phyloP scores from a whole-genome alignment of 225 moss, liverwort and hornwort genomes.

The Pseudoscleropodium purum region DNA sequence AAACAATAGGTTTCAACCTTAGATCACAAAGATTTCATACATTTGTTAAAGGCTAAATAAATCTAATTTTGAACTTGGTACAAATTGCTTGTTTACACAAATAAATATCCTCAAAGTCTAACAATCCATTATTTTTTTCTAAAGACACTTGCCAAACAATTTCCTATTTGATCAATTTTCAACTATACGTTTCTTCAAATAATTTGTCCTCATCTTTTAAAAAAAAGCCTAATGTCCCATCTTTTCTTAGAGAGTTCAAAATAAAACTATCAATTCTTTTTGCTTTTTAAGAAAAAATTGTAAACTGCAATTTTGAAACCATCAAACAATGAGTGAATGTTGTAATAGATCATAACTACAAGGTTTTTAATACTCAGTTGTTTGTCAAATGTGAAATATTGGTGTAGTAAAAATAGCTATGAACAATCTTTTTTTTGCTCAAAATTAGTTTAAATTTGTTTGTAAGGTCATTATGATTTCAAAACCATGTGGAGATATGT shows the following conservation, averaged over 20 bases:
- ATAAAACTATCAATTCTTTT: not conserved
- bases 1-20: not conserved
- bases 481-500: fast-evolving
- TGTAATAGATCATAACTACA: not conserved
- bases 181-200: not conserved
- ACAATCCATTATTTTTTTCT: not conserved
- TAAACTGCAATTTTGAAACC: not conserved
- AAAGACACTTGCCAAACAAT: too few relatives aligned
- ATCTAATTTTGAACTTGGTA: not conserved
- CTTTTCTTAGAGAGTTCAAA: not conserved
- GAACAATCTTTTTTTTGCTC: not conserved
- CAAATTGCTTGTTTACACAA: not conserved
- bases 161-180: not conserved
- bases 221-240: not conserved
- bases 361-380: not conserved
- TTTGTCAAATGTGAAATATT: not conserved
- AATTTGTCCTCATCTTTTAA: fast-evolving
- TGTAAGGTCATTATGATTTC: not conserved
- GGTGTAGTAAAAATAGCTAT: not conserved
- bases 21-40: too few relatives aligned
- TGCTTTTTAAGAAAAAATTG: too few relatives aligned
- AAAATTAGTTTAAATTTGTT: not conserved
- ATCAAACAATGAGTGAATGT: not conserved
- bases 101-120: not conserved
- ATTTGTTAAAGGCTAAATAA: not conserved